Percentiles rank a stretch among this genome's conserved stretches.
These are phyloP conservation scores for Silene uniflora DNA, from an alignment of 148 eudicot species.

Conservation along the genomic window DNA sequence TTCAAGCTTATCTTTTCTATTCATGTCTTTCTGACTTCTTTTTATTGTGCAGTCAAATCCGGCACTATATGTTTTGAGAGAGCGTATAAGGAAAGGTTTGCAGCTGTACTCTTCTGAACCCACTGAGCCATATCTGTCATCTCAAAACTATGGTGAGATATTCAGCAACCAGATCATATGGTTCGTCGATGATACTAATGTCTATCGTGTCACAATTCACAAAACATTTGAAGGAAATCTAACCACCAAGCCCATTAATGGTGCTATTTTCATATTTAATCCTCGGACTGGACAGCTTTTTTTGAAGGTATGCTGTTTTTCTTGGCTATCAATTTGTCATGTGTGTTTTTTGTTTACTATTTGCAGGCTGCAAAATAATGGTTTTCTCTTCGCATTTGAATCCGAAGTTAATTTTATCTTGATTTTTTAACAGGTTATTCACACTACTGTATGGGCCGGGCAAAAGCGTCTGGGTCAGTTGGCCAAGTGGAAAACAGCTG, in stretches of 20 bases:
- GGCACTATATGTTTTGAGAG: slow-evolving; percentile 90
- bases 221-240: slow-evolving; percentile 99
- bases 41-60: slow-evolving; percentile 80
- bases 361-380: not conserved
- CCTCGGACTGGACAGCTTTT: slow-evolving; percentile 95
- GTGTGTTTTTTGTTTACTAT: not conserved
- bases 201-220: slow-evolving; percentile 95
- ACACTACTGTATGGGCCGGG: slow-evolving; percentile 99
- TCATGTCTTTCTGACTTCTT: slow-evolving; percentile 1
- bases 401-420: slow-evolving; percentile 1
- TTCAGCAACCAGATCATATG: slow-evolving; percentile 98
- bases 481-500: slow-evolving; percentile 99
- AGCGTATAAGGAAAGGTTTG: slow-evolving; percentile 94
- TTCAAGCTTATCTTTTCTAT: not conserved
- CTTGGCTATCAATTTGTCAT: not conserved
- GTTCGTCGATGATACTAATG: slow-evolving; percentile 99
- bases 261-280: slow-evolving; percentile 96
- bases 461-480: slow-evolving; percentile 99
- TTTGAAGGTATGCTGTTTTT: slow-evolving; percentile 57
- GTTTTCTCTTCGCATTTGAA: not conserved
- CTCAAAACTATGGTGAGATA: slow-evolving; percentile 96
- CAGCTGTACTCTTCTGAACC: slow-evolving; percentile 99
- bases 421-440: slow-evolving; percentile 68
- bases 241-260: slow-evolving; percentile 97
- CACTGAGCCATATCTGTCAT: slow-evolving; percentile 94